Evolutionary conservation across 2,329 filamentous ascomycete genomes (phyloP), one percentile per base, ranked within the genome.

Genomic region (Pestalotiopsis fici): DNA sequence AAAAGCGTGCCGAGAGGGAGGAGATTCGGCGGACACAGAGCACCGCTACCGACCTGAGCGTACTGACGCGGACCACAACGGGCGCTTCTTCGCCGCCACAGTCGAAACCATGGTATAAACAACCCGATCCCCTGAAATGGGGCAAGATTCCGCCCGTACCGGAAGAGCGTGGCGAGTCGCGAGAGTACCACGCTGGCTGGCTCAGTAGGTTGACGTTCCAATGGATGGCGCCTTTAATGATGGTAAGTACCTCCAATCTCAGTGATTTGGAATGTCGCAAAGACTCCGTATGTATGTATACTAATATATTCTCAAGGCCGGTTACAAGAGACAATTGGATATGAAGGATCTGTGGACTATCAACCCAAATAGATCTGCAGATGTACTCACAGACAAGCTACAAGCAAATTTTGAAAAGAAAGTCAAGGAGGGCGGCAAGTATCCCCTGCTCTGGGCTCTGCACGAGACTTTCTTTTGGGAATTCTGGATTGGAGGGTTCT

Each of bases 221-320:
- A 77, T 98, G 95, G 95, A 95, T 98, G 86, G 89, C 90, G 0
- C 91, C 93, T 1, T 77, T 98, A 66, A 98, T 98, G 95, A 85
- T 81, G 70, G 91, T 91, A 78, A 81, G 87, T 83, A 27, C 60
- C 47, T 37, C 64, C 57, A 56, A 65, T 35, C 50, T 60, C 15
- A 61, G 7, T 37, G 13, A 13, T 13, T 23, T 23, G 63, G 64
- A 31, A n/a, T 64, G 47, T 69, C 15, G 31, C 43, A 11, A 50
- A n/a, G n/a, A n/a, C n/a, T n/a, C n/a, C n/a, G n/a, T n/a, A 11
- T 50, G 25, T 9, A n/a, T 13, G 15, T 31, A 18, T 23, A 35
- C 50, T 65, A 37, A 62, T 37, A 31, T 11, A 4, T 23, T 37
- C 18, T 11, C 3, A 72, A 93, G 90, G 88, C 90, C 50, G 96